phyloP scores from a whole-genome alignment of 2,329 filamentous ascomycete genomes.

The Achaetomium macrosporum region DNA sequence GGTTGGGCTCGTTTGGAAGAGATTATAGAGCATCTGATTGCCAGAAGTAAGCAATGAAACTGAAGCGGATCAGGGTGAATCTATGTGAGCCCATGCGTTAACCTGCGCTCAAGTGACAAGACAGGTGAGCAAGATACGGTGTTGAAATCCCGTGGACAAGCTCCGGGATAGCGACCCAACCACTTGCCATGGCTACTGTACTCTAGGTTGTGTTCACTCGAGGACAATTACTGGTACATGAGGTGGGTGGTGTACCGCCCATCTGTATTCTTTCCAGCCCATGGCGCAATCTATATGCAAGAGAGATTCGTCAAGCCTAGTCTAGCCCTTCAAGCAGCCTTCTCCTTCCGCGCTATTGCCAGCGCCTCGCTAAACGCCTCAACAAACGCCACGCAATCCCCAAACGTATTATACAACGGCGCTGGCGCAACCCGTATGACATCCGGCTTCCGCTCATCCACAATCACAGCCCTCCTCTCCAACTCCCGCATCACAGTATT shows the following conservation, averaged over 20 bases:
- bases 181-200: too few relatives aligned
- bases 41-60: too few relatives aligned
- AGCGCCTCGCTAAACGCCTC: constrained; percentile 31
- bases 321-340: background rate
- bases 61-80: too few relatives aligned
- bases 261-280: background rate
- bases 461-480: constrained; percentile 57
- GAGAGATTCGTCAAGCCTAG: background rate
- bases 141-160: too few relatives aligned
- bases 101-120: too few relatives aligned
- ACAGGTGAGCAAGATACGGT: too few relatives aligned
- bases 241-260: background rate
- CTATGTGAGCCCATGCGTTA: too few relatives aligned
- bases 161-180: too few relatives aligned
- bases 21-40: too few relatives aligned
- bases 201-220: too few relatives aligned
- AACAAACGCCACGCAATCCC: constrained; percentile 57
- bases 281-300: background rate
- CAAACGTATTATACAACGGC: constrained; percentile 68
- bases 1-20: too few relatives aligned
- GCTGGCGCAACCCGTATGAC: constrained; percentile 70
- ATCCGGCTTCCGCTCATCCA: constrained; percentile 70
- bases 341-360: constrained; percentile 9
- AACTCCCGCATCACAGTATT: constrained; percentile 56
- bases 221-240: too few relatives aligned